A percentile compares a stretch with the other conserved stretches of the same genome.
These are phyloP conservation scores for Paraphaeosphaeria minitans DNA, from an alignment of 2,329 filamentous ascomycete species.

Conservation along the genomic window DNA sequence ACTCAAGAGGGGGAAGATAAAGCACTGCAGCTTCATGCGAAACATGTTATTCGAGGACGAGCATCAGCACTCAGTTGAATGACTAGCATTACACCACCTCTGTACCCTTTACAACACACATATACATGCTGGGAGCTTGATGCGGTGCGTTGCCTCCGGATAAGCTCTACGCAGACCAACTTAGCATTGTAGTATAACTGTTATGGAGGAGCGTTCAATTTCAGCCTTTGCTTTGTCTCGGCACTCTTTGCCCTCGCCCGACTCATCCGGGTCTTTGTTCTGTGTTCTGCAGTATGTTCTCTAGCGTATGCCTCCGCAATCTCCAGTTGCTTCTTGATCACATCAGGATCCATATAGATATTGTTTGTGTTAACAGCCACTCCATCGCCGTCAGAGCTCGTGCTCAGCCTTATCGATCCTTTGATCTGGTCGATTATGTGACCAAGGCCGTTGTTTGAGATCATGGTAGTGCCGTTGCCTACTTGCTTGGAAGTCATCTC, in stretches of 20 bases:
- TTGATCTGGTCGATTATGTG: not conserved
- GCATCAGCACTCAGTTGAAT: not conserved
- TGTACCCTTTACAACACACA: not conserved
- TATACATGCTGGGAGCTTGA: too few species aligned
- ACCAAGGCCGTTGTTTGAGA: not conserved
- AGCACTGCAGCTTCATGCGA: not conserved
- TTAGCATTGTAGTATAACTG: not conserved
- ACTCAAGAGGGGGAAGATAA: not conserved
- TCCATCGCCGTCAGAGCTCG: not conserved
- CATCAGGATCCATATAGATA: not conserved
- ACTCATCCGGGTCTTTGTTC: not conserved
- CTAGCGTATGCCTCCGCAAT: slow-evolving; percentile 3
- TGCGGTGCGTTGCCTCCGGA: too few species aligned
- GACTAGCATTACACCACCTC: not conserved
- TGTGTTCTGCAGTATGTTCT: not conserved
- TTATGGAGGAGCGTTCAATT: not conserved
- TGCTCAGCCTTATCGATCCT: not conserved
- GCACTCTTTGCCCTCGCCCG: not conserved
- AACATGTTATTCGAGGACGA: not conserved
- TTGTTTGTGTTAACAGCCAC: not conserved
- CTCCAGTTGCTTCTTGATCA: slow-evolving; percentile 1
- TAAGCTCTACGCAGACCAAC: not conserved
- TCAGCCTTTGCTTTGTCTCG: not conserved
- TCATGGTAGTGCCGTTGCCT: not conserved
- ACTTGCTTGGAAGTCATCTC: not conserved